phyloP scores from a whole-genome alignment of 2,329 filamentous ascomycete genomes.

The Sporothrix luriei region DNA sequence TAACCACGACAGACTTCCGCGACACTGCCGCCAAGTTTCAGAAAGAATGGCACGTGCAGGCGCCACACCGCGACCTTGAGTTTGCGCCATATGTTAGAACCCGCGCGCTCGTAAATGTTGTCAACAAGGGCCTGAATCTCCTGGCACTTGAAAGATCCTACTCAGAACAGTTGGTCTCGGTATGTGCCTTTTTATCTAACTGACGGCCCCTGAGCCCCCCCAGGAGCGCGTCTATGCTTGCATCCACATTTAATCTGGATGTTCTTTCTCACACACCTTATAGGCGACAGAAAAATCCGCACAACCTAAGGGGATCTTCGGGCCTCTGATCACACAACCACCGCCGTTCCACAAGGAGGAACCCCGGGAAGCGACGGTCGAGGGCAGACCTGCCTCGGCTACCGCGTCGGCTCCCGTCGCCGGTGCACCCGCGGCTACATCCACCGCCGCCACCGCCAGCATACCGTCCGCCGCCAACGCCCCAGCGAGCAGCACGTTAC shows the following conservation, averaged over 20 bases:
- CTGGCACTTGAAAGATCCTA: conserved; percentile 57
- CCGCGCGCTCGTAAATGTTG: conserved; percentile 63
- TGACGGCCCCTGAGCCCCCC: not conserved
- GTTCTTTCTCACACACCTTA: conserved; percentile 46
- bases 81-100: conserved; percentile 67
- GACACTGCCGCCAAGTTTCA: conserved; percentile 69
- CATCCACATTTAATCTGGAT: not conserved
- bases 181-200: conserved; percentile 41
- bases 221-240: not conserved
- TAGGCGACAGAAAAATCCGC: conserved; percentile 50
- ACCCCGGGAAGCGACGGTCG: conserved; percentile 41
- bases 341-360: conserved; percentile 45
- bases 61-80: conserved; percentile 63
- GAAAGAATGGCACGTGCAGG: conserved; percentile 66
- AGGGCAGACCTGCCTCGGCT: conserved; percentile 1
- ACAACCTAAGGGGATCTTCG: conserved; percentile 59
- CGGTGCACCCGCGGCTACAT: not conserved
- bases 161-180: conserved; percentile 51
- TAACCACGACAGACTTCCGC: conserved; percentile 59
- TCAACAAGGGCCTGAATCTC: conserved; percentile 66
- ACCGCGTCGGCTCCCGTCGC: conserved; percentile 4
- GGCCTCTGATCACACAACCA: conserved; percentile 54
- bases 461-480: not conserved
- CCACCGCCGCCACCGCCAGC: conserved; percentile 14
- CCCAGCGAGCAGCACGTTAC: conserved; percentile 12